Base-by-base conservation (phyloP, 2,329 filamentous ascomycete species). In the Malbranchea zuffiana region DNA sequence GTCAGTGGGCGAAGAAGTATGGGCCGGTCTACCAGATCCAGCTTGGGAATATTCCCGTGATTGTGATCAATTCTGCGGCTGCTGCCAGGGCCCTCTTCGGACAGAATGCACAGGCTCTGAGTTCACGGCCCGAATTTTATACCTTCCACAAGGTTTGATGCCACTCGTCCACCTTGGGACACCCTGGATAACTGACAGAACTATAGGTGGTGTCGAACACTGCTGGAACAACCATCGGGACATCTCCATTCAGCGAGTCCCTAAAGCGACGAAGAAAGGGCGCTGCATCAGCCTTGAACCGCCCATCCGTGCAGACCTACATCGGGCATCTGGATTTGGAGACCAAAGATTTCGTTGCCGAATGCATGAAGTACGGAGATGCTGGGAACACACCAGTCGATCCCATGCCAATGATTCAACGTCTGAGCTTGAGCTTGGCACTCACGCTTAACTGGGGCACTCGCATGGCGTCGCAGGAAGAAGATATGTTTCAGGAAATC, bases 331-430 rank as follows among this genome's bases (percentile, higher is more conserved):
- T 81, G 1, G 74, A 80, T 33, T 51, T 75, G 5, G 76, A 80
- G 54, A 74, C 72, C 2, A 70, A 69, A 13, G 71, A 74, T 35
- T 80, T 80, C 36, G 61, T 80, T 32, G 66, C 67, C 29, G 78
- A 81, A 41, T 66, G 76, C 0, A 62, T 72, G 40, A 63, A 66
- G 13, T 72, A 77, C 42, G 76, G 77, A 3, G 58, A 68, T 5
- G 65, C 61, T 1, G 77, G 77, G 1, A 56, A 57, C 1, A 58
- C 58, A 1, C 63, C 72, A 0, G 68, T 80, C 0, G 73, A 81
- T 39, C 75, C 76, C 0, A 75, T 79, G 72, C 73, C 75, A 1
- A 75, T 78, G 69, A 78, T 80, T 30, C 76, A 80, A 47, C 69
- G 76, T 0, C 63, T 80, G 0, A 72, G 68, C 8, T 56, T 80